Evolutionary conservation across 495 filamentous ascomycete species (phyloP), one percentile per base, ranked within the genome.

Genomic region (Achaetomiella virescens): DNA sequence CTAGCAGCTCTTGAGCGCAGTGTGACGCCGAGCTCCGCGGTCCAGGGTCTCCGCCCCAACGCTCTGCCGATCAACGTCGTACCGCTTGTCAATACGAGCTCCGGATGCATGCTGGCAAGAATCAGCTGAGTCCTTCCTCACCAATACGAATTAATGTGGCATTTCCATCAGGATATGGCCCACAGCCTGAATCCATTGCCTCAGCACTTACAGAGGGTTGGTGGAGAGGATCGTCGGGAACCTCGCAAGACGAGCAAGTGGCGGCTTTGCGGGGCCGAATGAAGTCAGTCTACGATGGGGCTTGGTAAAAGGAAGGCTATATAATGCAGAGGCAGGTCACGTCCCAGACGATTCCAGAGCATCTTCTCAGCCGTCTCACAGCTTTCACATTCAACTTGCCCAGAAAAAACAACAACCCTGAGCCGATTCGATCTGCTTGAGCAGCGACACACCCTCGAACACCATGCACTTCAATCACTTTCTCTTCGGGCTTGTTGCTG

Each of bases 391-490:
- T n/a, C n/a, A n/a, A n/a, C n/a, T n/a, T n/a, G n/a, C n/a, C n/a
- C n/a, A n/a, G n/a, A n/a, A n/a, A n/a, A n/a, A n/a, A n/a, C n/a
- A n/a, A n/a, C n/a, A n/a, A n/a, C n/a, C n/a, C n/a, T n/a, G n/a
- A n/a, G n/a, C n/a, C n/a, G n/a, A n/a, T n/a, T n/a, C n/a, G n/a
- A n/a, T n/a, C n/a, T n/a, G n/a, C n/a, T n/a, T n/a, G n/a, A n/a
- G n/a, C n/a, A n/a, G n/a, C n/a, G 27, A 31, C 27, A 31, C 9
- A 4, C 9, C 27, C 4, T 31, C 27, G 9, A 24, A 20, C 38
- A 52, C 20, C 17, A 82, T 82, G 79, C 75, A 80, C 48, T 58
- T 78, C 71, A 64, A 70, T 51, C 67, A 70, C 61, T 44, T 71
- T 61, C 52, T 77, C 57, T 41, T 74, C 56, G 46, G 69, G 61